phyloP scores from a whole-genome alignment of 108 stramenopile genomes.

The Stephanodiscus triporus region DNA sequence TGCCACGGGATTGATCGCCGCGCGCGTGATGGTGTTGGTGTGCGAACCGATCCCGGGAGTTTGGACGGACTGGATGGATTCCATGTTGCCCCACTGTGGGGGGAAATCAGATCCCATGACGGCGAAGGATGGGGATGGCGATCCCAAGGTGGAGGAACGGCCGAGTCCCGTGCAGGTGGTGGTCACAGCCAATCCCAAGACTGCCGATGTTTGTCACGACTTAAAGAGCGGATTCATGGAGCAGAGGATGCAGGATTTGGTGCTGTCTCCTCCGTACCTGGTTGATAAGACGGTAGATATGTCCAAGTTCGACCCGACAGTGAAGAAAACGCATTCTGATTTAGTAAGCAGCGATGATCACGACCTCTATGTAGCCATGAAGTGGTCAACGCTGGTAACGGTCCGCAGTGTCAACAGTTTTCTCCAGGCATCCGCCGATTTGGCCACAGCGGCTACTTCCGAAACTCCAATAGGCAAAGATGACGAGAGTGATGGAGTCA shows the following conservation, averaged over 20 bases:
- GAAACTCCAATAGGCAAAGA: constrained; percentile 33
- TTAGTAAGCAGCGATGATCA: constrained; percentile 85
- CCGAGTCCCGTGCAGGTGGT: constrained; percentile 87
- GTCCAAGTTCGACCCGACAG: constrained; percentile 46
- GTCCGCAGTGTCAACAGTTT: constrained; percentile 68
- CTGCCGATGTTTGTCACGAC: constrained; percentile 86
- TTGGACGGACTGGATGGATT: constrained; percentile 92
- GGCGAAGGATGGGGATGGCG: constrained; percentile 14
- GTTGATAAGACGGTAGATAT: constrained; percentile 48
- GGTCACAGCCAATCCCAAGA: constrained; percentile 72
- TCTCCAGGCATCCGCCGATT: constrained; percentile 86
- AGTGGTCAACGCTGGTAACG: constrained; percentile 85
- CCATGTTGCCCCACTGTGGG: constrained; percentile 74
- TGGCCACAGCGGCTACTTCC: constrained; percentile 79
- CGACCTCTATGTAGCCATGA: constrained; percentile 81
- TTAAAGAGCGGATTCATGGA: constrained; percentile 90
- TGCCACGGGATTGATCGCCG: constrained; percentile 80
- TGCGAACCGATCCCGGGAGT: constrained; percentile 83
- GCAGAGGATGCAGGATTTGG: constrained; percentile 79
- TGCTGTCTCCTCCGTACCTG: constrained; percentile 77
- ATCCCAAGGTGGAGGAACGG: constrained; percentile 70
- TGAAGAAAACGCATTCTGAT: constrained; percentile 83
- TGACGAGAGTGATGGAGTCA: constrained; percentile 54
- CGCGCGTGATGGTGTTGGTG: constrained; percentile 81
- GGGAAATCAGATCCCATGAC: constrained; percentile 66